These are phyloP conservation scores for Debaryomycetaceae sp. DNA, from an alignment of 1,139 yeast genomes.

Conservation along the genomic window DNA sequence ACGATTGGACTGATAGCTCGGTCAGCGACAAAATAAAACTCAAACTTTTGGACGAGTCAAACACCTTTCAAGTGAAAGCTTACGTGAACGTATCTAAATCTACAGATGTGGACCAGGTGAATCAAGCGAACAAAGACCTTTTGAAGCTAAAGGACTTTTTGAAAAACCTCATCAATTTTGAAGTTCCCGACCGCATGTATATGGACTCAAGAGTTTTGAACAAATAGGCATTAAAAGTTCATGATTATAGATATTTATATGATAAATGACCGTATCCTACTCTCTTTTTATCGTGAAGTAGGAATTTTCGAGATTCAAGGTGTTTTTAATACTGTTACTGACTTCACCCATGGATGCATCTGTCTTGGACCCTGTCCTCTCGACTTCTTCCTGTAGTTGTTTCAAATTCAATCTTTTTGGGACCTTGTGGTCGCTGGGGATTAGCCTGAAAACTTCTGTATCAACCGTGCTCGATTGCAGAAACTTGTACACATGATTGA, in stretches of 20 bases:
- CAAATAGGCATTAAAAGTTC: constrained; percentile 2
- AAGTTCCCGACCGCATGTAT: constrained; percentile 70
- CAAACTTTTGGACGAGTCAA: constrained; percentile 51
- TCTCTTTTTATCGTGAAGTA: constrained; percentile 9
- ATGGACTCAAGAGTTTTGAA: constrained; percentile 69
- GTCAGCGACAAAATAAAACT: constrained; percentile 28
- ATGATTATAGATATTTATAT: neutral
- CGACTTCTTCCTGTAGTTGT: constrained; percentile 19
- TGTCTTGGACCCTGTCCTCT: constrained; percentile 12
- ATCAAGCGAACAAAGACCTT: constrained; percentile 62
- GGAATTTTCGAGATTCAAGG: constrained; percentile 4
- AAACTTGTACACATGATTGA: constrained; percentile 36
- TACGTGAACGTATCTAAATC: constrained; percentile 67
- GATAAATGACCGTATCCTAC: neutral
- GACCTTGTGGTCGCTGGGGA: constrained; percentile 31
- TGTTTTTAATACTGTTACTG: constrained; percentile 8
- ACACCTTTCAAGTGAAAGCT: constrained; percentile 60
- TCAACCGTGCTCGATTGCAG: neutral
- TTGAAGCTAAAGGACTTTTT: constrained; percentile 61
- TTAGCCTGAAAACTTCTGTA: constrained; percentile 23
- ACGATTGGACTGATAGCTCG: constrained; percentile 16
- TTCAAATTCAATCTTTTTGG: constrained; percentile 21
- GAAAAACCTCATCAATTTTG: constrained; percentile 62
- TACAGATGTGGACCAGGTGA: constrained; percentile 73
- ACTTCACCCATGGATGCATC: constrained; percentile 28